Conservation (phyloP, 768 basidiomycete species). For the Tephrocybe sp. region DNA sequence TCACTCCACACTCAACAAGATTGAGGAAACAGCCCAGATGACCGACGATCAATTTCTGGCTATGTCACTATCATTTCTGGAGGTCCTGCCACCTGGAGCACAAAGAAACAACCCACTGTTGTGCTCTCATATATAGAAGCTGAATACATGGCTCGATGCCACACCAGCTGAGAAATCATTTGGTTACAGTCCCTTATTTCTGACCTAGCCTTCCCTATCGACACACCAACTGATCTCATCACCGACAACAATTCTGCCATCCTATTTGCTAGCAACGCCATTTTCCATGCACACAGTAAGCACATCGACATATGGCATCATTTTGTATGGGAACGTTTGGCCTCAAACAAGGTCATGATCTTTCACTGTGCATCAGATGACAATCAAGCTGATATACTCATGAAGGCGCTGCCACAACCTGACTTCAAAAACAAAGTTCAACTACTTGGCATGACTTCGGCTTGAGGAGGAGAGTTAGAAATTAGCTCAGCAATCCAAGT, state of each 20-base stretch:
- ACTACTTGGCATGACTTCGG: slow-evolving; percentile 4
- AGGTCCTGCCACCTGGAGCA: too few relatives aligned
- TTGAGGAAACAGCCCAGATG: too few relatives aligned
- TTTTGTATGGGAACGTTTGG: slow-evolving; percentile 32
- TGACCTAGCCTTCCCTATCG: slow-evolving; percentile 17
- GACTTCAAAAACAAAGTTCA: background rate
- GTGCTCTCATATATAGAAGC: slow-evolving; percentile 25
- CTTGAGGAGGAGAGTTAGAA: slow-evolving; percentile 15
- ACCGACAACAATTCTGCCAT: slow-evolving; percentile 38
- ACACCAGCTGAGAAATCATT: slow-evolving; percentile 24
- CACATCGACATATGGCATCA: slow-evolving; percentile 42
- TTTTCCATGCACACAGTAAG: slow-evolving; percentile 33
- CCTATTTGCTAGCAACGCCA: slow-evolving; percentile 28
- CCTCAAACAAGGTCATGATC: slow-evolving; percentile 21
- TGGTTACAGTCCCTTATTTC: slow-evolving; percentile 18
- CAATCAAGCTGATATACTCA: slow-evolving; percentile 39
- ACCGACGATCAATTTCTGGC: too few relatives aligned
- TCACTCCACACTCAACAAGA: too few relatives aligned
- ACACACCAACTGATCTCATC: slow-evolving; percentile 10
- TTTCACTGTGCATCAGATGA: slow-evolving; percentile 28
- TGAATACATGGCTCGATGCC: slow-evolving; percentile 39
- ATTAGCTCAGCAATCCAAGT: background rate
- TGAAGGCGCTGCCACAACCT: slow-evolving; percentile 29
- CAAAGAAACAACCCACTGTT: too few relatives aligned
- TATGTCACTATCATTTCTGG: too few relatives aligned